These are phyloP conservation scores for Solanum hybrid DNA, from an alignment of 305 asterid genomes.

Conservation along the genomic window DNA sequence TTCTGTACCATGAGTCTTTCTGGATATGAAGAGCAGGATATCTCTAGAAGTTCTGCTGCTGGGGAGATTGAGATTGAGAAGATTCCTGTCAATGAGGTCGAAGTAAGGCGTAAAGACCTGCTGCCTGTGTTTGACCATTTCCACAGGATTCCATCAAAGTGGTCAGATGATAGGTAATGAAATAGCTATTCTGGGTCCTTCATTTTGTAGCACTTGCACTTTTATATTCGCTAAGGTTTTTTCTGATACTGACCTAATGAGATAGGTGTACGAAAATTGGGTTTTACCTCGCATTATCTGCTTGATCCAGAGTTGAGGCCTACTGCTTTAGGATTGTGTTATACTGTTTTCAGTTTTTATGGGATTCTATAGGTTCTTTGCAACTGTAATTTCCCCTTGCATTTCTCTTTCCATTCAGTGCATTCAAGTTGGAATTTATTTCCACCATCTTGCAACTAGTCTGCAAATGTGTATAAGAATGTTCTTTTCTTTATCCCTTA, in stretches of 20 bases:
- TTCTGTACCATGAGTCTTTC: conserved; percentile 61
- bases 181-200: neutral
- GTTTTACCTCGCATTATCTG: neutral
- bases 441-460: neutral
- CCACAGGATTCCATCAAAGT: conserved; percentile 24
- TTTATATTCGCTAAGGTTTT: neutral
- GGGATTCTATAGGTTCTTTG: neutral
- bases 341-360: neutral
- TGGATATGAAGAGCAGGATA: conserved; percentile 19
- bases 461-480: neutral
- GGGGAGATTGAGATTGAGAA: conserved; percentile 82
- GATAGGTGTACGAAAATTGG: neutral
- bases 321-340: neutral
- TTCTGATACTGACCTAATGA: neutral
- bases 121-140: conserved; percentile 83
- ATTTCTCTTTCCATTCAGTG: neutral
- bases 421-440: neutral
- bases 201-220: neutral
- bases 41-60: conserved; percentile 17
- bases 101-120: conserved; percentile 64
- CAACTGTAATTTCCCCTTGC: neutral
- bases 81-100: conserved; percentile 61
- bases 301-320: neutral
- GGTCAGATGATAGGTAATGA: conserved; percentile 27
- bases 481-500: neutral